Base-by-base conservation (phyloP, 805 yeast genomes). In the Barnettozyma californica region DNA sequence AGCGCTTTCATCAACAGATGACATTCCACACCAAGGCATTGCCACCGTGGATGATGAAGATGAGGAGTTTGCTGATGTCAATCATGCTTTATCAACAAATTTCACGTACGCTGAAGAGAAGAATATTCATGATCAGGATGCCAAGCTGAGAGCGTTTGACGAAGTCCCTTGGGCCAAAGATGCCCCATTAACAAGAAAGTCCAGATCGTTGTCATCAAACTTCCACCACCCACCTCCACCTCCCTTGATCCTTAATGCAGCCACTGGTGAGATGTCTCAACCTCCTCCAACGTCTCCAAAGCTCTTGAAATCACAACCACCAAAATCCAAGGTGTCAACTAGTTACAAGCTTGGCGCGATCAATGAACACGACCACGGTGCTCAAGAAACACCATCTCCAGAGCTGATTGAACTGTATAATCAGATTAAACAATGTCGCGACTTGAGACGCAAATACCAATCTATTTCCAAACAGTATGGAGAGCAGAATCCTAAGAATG, bases 401-500 rank as follows among this genome's bases (percentile, higher is more conserved):
- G 95, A 87, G 54, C 68, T 87, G 54, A 68, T 84, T 47, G 81
- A 77, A 47, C 69, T 87, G 42, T 86, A 80, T 60, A 64, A 75
- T 25, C 79, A 83, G 49, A 81, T 87, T 33, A 75, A 78, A 49
- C 68, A 68, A 36, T 87, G 97, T 62, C 74, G 92, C 51, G 80
- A 77, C 11, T 61, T 87, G 53, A 81, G 99, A 64, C 81, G 78
- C 56, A 85, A 83, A 61, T 94, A 92, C 64, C 84, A 86, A 66
- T 59, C 67, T 2, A 55, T 78, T 10, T 89, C 97, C 1, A 55
- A 79, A 46, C 99, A 94, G 68, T 71, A 80, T 47, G 85, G 84
- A 41, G 63, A 68, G 34, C 85, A 82, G 57, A 94, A 94, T 66
- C 99, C 99, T 2, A 90, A 92, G 63, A 92, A 95, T 66, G 61